Evolutionary conservation across 441 rosid genomes (phyloP).

Genomic region (Bruguiera hainesii): DNA sequence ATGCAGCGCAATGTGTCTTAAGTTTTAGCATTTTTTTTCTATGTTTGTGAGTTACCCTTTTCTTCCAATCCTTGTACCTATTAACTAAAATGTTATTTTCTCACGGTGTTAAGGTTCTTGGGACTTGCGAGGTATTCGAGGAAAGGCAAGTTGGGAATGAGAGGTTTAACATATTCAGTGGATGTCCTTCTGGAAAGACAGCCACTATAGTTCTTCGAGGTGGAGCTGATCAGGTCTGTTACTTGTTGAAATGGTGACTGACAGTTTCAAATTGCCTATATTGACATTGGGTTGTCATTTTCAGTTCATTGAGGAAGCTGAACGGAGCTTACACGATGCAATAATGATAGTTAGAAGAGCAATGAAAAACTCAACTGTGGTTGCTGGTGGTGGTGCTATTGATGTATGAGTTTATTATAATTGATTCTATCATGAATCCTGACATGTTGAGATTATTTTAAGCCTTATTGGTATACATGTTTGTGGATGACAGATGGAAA

Average conservation of each 20-base stretch:
- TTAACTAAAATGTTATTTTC: conserved; percentile 17
- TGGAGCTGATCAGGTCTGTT: conserved; percentile 97
- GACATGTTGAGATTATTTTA: not conserved
- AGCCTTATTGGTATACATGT: conserved; percentile 13
- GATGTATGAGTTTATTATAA: conserved; percentile 58
- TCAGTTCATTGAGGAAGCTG: conserved; percentile 99
- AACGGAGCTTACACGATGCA: conserved; percentile 98
- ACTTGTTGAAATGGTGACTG: conserved; percentile 11
- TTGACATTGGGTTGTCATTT: conserved; percentile 4
- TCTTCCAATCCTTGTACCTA: conserved; percentile 12
- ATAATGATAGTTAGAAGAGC: conserved; percentile 99
- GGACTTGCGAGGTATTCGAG: conserved; percentile 92
- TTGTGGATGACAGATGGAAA: conserved; percentile 75
- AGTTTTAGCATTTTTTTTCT: not conserved
- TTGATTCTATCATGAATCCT: not conserved
- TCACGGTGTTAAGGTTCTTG: conserved; percentile 69
- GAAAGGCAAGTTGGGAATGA: conserved; percentile 99
- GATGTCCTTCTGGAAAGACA: conserved; percentile 90
- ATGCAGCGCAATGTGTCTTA: conserved; percentile 2
- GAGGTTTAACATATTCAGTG: conserved; percentile 96
- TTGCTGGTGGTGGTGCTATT: conserved; percentile 99
- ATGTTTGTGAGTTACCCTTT: not conserved
- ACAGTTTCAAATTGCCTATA: conserved; percentile 11
- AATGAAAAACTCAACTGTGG: conserved; percentile 92
- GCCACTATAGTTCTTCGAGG: conserved; percentile 99